Base-by-base conservation (phyloP, 2,329 filamentous ascomycete genomes). In the Pestalotiopsis sp. region DNA sequence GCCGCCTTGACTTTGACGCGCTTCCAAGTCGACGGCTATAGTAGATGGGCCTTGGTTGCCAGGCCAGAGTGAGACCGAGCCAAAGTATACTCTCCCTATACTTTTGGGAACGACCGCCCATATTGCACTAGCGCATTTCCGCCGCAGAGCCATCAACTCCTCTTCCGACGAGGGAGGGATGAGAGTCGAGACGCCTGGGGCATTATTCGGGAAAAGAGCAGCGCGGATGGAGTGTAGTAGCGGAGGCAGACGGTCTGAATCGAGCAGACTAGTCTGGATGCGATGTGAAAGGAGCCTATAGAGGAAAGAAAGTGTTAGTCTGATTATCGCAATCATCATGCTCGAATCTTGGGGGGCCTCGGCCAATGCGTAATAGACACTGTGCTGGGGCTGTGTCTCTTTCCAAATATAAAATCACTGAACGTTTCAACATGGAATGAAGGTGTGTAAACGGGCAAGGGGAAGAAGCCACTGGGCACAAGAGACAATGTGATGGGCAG, bases 191-290 rank as follows among this genome's bases (percentile, higher is more conserved):
- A 89, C 87, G 69, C 90, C 91, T 70, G 92, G 90, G 74, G 89
- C 85, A 80, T 97, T 97, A 81, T 93, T 92, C 73, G 96, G 95
- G 79, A 98, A 98, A 68, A 98, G 84, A 70, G 92, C 89, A 75
- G 88, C 89, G 78, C 96, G 92, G 75, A 93, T 86, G 73, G 90
- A 87, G 78, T 90, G 89, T 75, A 95, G 87, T 73, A 93, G 80
- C 77, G 85, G 84, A 78, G 92, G 90, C 68, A 94, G 84, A 73
- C 88, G 85, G 70, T 86, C 85, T 73, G 90, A 85, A 81, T 91
- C 87, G 71, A 94, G 84, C 70, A 93, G 78, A 77, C 87, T 82
- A 68, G 81, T 82, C 71, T 84, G 83, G 72, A 90, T 84, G 74
- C 84, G 81, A 78, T 90, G 81, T 66, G 88, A 90, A 72, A 92